Conservation (phyloP, 495 filamentous ascomycete genomes). For the Penicillium cataractarum region DNA sequence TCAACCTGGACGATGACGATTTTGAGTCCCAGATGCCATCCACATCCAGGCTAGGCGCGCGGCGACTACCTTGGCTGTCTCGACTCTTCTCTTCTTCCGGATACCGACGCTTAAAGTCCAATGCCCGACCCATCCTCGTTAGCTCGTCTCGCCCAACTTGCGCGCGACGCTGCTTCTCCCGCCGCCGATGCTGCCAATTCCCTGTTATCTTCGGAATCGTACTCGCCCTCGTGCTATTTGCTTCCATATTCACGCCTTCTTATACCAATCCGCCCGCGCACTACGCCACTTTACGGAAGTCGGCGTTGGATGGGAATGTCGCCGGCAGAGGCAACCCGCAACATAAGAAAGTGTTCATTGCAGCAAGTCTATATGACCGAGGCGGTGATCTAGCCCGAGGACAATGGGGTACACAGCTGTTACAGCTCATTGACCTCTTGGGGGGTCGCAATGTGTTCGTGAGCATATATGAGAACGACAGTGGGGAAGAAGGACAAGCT, state of each 20-base stretch:
- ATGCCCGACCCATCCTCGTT: constrained; percentile 32
- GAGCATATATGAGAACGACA: constrained; percentile 72
- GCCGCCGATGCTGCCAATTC: constrained; percentile 66
- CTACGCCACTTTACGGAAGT: constrained; percentile 47
- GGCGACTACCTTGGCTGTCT: constrained; percentile 31
- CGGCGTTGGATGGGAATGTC: constrained; percentile 36
- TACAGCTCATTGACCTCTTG: constrained; percentile 64
- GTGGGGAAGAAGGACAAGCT: constrained; percentile 51
- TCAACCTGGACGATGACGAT: constrained; percentile 54
- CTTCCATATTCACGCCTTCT: constrained; percentile 59
- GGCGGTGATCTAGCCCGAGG: constrained; percentile 61
- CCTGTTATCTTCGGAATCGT: constrained; percentile 69
- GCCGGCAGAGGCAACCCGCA: constrained; percentile 63
- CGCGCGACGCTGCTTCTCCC: constrained; percentile 51
- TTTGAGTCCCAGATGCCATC: constrained; percentile 50
- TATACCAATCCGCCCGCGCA: constrained; percentile 59
- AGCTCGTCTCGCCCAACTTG: constrained; percentile 32
- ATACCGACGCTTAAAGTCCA: constrained; percentile 40
- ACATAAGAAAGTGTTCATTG: constrained; percentile 74
- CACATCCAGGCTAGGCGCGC: constrained; percentile 28
- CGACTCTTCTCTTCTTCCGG: constrained; percentile 36
- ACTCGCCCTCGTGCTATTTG: constrained; percentile 56
- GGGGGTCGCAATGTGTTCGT: constrained; percentile 55
- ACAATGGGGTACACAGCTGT: constrained; percentile 65
- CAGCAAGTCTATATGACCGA: constrained; percentile 72